phyloP scores from a whole-genome alignment of 225 moss, liverwort and hornwort species.

The Physcomitrium patens region DNA sequence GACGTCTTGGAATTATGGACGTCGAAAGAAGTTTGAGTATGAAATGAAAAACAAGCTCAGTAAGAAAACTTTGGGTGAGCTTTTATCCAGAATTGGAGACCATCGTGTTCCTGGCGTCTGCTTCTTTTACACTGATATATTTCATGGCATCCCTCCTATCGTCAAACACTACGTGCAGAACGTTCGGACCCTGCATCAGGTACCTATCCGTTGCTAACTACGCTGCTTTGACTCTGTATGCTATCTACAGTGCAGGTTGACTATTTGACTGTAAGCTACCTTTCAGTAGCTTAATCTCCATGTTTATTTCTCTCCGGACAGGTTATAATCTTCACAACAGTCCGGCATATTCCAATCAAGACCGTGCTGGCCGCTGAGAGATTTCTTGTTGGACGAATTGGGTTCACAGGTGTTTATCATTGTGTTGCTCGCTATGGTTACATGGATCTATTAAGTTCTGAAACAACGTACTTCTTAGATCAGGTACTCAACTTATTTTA shows the following conservation, averaged over 20 bases:
- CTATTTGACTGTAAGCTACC: background rate
- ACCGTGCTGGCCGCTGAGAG: slow-evolving; percentile 69
- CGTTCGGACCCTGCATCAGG: slow-evolving; percentile 74
- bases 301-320: slow-evolving; percentile 7
- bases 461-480: slow-evolving; percentile 72
- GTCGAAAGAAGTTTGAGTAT: slow-evolving; percentile 69
- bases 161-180: slow-evolving; percentile 77
- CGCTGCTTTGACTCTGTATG: background rate
- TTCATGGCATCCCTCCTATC: slow-evolving; percentile 79
- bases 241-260: background rate
- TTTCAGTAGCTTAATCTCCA: slow-evolving; percentile 10
- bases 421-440: slow-evolving; percentile 91
- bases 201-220: slow-evolving; percentile 29
- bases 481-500: slow-evolving; percentile 46
- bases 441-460: slow-evolving; percentile 66
- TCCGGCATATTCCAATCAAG: slow-evolving; percentile 77
- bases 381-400: slow-evolving; percentile 83
- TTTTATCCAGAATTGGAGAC: slow-evolving; percentile 50
- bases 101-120: slow-evolving; percentile 77
- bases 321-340: slow-evolving; percentile 88
- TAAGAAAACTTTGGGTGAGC: slow-evolving; percentile 46
- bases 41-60: slow-evolving; percentile 71
- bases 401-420: slow-evolving; percentile 79
- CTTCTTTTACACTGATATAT: slow-evolving; percentile 81
- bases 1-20: slow-evolving; percentile 76